Evolutionary conservation across 2,329 filamentous ascomycete species (phyloP).

Genomic region (Penicillium sp.): DNA sequence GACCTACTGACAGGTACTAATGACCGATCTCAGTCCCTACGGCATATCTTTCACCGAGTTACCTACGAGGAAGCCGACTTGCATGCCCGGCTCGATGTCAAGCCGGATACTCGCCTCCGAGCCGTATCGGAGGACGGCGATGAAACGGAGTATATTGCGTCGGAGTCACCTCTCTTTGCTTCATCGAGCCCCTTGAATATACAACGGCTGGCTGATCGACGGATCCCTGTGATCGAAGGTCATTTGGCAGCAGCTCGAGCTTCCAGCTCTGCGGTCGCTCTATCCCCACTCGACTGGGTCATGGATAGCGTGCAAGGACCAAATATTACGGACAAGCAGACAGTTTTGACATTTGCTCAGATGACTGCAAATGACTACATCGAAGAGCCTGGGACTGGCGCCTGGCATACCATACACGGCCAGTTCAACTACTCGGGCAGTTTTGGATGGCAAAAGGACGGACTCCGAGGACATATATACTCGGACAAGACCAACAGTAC

Average conservation of each 20-base stretch:
- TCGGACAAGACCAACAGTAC: conserved; percentile 83
- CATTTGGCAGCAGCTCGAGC: conserved; percentile 73
- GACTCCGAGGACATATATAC: conserved; percentile 88
- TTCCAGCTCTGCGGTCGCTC: conserved; percentile 66
- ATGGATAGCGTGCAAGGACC: conserved; percentile 77
- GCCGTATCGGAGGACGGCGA: conserved; percentile 43
- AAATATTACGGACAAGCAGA: conserved; percentile 81
- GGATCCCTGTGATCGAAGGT: conserved; percentile 73
- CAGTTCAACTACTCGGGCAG: conserved; percentile 83
- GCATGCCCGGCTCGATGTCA: conserved; percentile 75
- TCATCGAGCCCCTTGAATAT: conserved; percentile 70
- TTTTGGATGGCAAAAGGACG: conserved; percentile 91
- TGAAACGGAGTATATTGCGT: conserved; percentile 45
- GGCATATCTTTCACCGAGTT: conserved; percentile 92
- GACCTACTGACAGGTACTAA: neutral
- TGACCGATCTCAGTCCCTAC: conserved; percentile 52
- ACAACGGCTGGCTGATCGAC: conserved; percentile 77
- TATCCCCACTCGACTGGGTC: conserved; percentile 78
- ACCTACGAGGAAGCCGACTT: conserved; percentile 75
- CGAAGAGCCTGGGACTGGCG: conserved; percentile 66
- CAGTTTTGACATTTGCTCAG: conserved; percentile 78
- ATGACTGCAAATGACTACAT: conserved; percentile 93
- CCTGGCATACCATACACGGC: conserved; percentile 80
- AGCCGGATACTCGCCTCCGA: conserved; percentile 58
- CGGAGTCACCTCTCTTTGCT: conserved; percentile 58